Evolutionary conservation across 2,329 filamentous ascomycete genomes (phyloP).

Genomic region (Tolypocladium guangdongense): DNA sequence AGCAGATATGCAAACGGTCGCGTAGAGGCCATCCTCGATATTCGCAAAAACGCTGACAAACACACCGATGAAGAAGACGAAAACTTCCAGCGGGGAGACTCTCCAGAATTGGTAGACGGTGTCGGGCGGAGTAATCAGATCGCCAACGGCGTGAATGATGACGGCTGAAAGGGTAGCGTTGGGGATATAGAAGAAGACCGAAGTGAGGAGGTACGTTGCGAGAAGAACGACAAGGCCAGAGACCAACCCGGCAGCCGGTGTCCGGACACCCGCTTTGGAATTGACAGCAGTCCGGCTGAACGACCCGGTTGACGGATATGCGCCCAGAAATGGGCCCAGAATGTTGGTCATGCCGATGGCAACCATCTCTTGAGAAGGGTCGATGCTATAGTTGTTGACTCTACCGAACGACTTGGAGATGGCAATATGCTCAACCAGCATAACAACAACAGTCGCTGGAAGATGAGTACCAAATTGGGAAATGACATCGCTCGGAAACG

Average conservation of each 20-base stretch:
- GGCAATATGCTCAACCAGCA: constrained; percentile 92
- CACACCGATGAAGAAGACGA: constrained; percentile 91
- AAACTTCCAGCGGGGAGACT: constrained; percentile 77
- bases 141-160: constrained; percentile 91
- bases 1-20: constrained; percentile 66
- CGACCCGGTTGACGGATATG: constrained; percentile 85
- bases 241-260: constrained; percentile 80
- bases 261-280: constrained; percentile 89
- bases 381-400: constrained; percentile 91
- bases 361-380: constrained; percentile 91
- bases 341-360: constrained; percentile 88
- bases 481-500: constrained; percentile 55
- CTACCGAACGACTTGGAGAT: constrained; percentile 95
- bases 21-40: constrained; percentile 90
- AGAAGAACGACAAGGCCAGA: constrained; percentile 78
- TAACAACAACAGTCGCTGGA: constrained; percentile 81
- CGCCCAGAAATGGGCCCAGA: constrained; percentile 83
- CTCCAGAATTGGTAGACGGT: constrained; percentile 93
- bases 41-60: constrained; percentile 77
- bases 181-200: constrained; percentile 90
- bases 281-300: constrained; percentile 96
- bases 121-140: constrained; percentile 83
- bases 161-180: constrained; percentile 71
- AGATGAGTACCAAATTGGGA: constrained; percentile 59
- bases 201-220: constrained; percentile 78